Base-by-base conservation (phyloP, 352 stramenopile species). In the Globisporangium heterothallicum region DNA sequence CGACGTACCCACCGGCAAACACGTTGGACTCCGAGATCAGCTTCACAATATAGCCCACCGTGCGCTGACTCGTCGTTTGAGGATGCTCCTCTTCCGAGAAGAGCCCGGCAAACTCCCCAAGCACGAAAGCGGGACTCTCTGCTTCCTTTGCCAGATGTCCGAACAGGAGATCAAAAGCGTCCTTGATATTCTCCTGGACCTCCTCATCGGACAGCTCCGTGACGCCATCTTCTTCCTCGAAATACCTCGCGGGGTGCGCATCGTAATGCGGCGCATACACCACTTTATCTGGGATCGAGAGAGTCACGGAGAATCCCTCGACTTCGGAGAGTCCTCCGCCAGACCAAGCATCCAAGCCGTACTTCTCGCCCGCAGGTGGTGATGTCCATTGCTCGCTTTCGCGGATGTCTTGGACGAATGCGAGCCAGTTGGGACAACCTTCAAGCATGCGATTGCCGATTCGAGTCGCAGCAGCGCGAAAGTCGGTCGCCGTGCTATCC, bases 211-310 rank as follows among this genome's bases (percentile, higher is more conserved):
- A 63, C 19, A 88, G 65, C 48, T 90, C 78, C 2, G 50, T 62
- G 9, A 59, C 61, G 5, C 53, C 66, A 1, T 66, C 52, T 3
- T 45, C 64, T 6, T 69, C 42, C 42, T 73, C 86, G 19, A 88
- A 80, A 40, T 88, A 88, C 18, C 50, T 16, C 47, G 86, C 66
- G 0, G 75, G 75, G 22, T 77, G 73, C 4, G 73, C 86, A 63
- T 84, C 82, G 53, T 86, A 91, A 59, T 91, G 80, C 25, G 80
- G 80, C 2, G 78, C 80, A 44, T 82, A 91, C 6, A 91, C 80
- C n/a, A 91, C 61, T 48, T 91, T 91, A 54, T 85, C 61, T 6
- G 64, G 38, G 8, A 70, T 58, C 8, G 49, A 59, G 51, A 88
- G 79, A 13, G 72, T 70, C 10, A 86, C 42, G 1, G 70, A 64